Base-by-base conservation (phyloP, 345 rosid species). In the Syzygium oleosum region DNA sequence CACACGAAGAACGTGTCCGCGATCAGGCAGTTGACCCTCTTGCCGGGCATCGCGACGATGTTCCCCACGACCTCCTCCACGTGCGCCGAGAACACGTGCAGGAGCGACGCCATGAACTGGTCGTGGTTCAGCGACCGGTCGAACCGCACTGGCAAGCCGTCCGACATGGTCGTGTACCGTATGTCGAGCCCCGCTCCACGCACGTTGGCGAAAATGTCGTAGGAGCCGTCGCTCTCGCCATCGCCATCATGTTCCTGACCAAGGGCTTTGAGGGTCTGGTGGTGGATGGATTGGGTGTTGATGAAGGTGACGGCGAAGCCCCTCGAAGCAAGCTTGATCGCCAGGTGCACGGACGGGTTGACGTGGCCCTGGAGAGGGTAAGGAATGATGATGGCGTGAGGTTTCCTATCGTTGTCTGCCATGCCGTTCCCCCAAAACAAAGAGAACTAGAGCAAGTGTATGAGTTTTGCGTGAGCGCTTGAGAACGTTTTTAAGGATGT, bases 1-100 rank as follows among this genome's bases (percentile, higher is more conserved):
- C 96, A 93, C 29, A 93, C 95, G 22, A 90, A 93, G 91, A 92
- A 95, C 8, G 97, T 94, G 87, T 95, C 97, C 12, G 96, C 92
- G 21, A 95, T 92, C 90, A 95, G 87, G 68, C 92, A 92, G 85
- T 86, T 79, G n/a, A 93, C 94, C 31, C 89, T 89, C 78, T 89
- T 87, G 23, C 87, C 91, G 16, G 90, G 88, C 29, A 38, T 38
- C 6, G 49, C 89, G 22, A 88, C 65, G 13, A 91, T 88, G 86
- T 84, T 84, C 14, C 53, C 87, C 77, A 93, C 89, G 55, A 88
- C 90, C 58, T 91, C 93, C 78, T 93, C 96, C 3, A 91, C 92
- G 29, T 95, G 95, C 1, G 95, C 94, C 1, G 95, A 86, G 89
- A 94, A 92, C 51, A 92, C 95, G 56, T 93, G 95, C 86, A 95